A percentile compares a stretch with the other conserved stretches of the same genome.
Conservation (phyloP, 345 rosid genomes). For the Populus davidiana region DNA sequence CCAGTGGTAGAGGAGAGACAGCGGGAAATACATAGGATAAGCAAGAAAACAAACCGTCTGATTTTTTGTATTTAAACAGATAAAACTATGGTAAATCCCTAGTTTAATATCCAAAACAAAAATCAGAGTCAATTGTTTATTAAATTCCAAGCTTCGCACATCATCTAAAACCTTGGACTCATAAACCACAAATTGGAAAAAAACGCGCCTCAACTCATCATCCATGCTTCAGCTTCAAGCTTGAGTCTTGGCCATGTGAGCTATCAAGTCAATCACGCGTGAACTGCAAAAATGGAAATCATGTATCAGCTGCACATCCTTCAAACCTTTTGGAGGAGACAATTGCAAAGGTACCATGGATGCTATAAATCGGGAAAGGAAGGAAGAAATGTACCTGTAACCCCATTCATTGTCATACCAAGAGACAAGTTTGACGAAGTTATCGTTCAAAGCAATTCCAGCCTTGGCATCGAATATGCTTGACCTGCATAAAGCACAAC, state of each 20-base stretch:
- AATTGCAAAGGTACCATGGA: background rate
- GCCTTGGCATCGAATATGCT: constrained; percentile 97
- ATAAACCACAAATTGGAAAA: background rate
- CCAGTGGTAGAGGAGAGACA: background rate
- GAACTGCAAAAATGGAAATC: constrained; percentile 41
- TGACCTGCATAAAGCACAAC: constrained; percentile 39
- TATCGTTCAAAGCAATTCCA: constrained; percentile 69
- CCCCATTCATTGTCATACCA: constrained; percentile 98
- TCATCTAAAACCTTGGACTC: background rate
- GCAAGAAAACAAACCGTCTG: background rate
- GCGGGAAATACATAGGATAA: too few species aligned
- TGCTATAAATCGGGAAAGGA: background rate
- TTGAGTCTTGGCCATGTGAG: constrained; percentile 22
- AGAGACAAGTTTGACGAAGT: constrained; percentile 67
- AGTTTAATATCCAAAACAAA: background rate
- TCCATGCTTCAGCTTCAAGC: background rate
- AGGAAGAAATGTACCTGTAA: constrained; percentile 50
- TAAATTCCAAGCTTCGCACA: background rate
- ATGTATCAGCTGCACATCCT: background rate
- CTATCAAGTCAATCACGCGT: constrained; percentile 75
- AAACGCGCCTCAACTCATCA: background rate
- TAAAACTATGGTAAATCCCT: background rate
- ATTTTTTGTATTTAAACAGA: background rate
- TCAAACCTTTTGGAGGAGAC: background rate
- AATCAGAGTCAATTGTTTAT: background rate